Percentiles rank a stretch among this genome's conserved stretches.
Conservation (phyloP, 495 filamentous ascomycete species). For the Pyrenula aspistea region DNA sequence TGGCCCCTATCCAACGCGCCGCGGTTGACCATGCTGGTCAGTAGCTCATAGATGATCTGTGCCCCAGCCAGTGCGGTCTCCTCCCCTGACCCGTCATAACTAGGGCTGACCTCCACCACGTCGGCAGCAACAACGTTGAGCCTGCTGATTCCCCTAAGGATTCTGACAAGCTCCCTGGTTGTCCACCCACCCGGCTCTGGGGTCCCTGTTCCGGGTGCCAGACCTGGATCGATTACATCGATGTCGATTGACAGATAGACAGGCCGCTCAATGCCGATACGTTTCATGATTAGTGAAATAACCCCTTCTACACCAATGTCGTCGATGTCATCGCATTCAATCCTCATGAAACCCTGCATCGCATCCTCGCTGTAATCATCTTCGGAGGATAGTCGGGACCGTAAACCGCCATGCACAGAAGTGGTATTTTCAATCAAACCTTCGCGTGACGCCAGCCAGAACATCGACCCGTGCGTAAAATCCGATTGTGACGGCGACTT, state of each 20-base stretch:
- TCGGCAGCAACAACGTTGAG: slow-evolving; percentile 38
- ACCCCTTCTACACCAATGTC: slow-evolving; percentile 29
- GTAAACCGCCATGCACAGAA: slow-evolving; percentile 1
- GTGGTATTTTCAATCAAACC: slow-evolving; percentile 34
- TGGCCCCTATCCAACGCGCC: slow-evolving; percentile 26
- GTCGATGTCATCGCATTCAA: slow-evolving; percentile 29
- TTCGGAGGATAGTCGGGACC: slow-evolving; percentile 14
- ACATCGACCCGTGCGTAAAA: slow-evolving; percentile 59
- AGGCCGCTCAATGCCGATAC: slow-evolving; percentile 46
- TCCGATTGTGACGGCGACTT: neutral
- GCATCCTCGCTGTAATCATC: slow-evolving; percentile 13
- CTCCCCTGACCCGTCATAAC: slow-evolving; percentile 36
- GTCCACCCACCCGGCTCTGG: slow-evolving; percentile 41
- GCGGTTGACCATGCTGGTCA: slow-evolving; percentile 68
- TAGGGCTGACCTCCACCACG: slow-evolving; percentile 39
- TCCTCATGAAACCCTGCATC: slow-evolving; percentile 26
- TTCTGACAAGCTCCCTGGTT: slow-evolving; percentile 35
- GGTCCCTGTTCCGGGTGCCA: slow-evolving; percentile 51
- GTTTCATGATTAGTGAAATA: slow-evolving; percentile 42
- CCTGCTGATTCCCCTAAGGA: slow-evolving; percentile 32
- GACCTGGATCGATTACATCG: slow-evolving; percentile 60
- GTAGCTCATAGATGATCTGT: slow-evolving; percentile 60
- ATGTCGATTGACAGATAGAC: slow-evolving; percentile 69
- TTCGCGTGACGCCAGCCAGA: slow-evolving; percentile 48
- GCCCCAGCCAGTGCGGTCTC: slow-evolving; percentile 34